Conservation (phyloP, 2,329 filamentous ascomycete genomes). For the Trichoderma sp. region DNA sequence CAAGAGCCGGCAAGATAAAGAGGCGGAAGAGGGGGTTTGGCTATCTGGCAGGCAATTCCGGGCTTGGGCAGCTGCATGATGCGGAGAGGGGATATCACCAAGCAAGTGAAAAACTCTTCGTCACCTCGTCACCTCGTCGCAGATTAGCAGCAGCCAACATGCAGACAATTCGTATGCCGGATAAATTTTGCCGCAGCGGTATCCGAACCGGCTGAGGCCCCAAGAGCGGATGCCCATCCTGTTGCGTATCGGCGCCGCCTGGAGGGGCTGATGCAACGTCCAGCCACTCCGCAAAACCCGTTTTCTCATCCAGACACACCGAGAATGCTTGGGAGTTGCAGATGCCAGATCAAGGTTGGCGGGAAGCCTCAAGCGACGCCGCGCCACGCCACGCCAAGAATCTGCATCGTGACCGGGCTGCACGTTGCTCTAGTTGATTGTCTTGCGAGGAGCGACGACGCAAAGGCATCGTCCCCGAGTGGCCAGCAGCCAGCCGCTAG, state of each 20-base stretch:
- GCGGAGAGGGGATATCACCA: neutral
- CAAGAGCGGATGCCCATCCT: neutral
- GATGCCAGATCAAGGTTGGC: neutral
- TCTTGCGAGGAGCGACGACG: neutral
- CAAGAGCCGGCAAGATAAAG: neutral
- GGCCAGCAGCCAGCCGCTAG: neutral
- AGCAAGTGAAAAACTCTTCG: neutral
- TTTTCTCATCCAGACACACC: neutral
- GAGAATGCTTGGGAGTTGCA: neutral
- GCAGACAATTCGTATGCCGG: neutral
- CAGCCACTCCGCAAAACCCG: neutral
- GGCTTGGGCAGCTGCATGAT: neutral
- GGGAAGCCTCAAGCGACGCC: neutral
- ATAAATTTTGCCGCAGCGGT: constrained; percentile 2
- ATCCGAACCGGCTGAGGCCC: constrained; percentile 10
- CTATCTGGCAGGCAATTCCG: neutral
- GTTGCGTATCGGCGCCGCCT: neutral
- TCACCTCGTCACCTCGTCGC: neutral
- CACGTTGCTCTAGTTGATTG: constrained; percentile 3
- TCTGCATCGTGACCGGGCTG: neutral
- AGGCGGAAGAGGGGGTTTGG: constrained; percentile 4
- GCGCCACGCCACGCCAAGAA: neutral
- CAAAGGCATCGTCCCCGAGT: neutral
- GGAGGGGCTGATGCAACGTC: neutral
- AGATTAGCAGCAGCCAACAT: neutral